Evolutionary conservation across 345 rosid species (phyloP), one percentile per base, ranked within the genome.

Genomic region (Gossypium australe): DNA sequence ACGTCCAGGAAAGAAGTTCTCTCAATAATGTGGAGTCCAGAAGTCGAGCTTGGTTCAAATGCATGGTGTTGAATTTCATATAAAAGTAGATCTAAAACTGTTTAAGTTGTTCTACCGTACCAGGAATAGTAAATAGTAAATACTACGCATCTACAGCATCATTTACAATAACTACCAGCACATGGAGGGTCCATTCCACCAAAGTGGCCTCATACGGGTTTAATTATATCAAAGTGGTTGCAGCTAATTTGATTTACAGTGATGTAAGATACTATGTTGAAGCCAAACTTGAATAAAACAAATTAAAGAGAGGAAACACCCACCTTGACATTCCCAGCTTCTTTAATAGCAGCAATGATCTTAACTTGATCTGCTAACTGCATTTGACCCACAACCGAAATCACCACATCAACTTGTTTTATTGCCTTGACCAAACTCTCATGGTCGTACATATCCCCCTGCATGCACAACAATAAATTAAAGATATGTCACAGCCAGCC

Each of bases 261-360:
- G 12, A 69, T 20, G 9, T 44, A 22, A 69, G 13, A 25, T 22
- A 24, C 12, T 2, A 14, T 59, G 41, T 1, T 34, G 41, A 34
- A 34, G 38, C 6, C 38, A 34, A 34, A 34, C 38, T 34, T 34
- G 41, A 34, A 34, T 48, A 48, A 48, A 48, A 48, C 4, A 34
- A 34, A 34, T 48, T 48, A 48, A 52, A 61, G 17, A 14, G 66
- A 14, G 29, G 18, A 51, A 27, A 6, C 17, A 77, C 72, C 29
- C 44, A 90, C 97, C 96, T 94, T 94, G 10, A 94, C 79, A 45
- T 87, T 92, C 24, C 96, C 98, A 34, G 96, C 96, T 83, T 92
- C 96, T 75, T 90, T 92, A 51, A 92, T 89, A 59, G 97, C 98
- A 2, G 88, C 82, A 24, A 92, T 78, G 82, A 94, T 90, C 85